Evolutionary conservation across 331 rosid species (phyloP).

Genomic region (Quercus tomentella): DNA sequence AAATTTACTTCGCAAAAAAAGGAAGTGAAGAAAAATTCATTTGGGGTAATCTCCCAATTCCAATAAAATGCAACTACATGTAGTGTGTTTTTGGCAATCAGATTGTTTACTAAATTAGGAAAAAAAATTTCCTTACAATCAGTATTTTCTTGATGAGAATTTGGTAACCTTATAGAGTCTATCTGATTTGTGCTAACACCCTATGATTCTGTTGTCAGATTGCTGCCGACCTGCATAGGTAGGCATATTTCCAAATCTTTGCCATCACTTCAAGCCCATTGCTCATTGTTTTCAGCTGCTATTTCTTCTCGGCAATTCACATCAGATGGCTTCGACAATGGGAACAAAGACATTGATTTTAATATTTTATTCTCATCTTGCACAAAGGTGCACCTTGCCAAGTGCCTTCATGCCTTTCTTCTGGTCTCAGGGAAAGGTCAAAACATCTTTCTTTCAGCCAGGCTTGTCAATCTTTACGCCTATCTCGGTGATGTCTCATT

Average conservation of each 20-base stretch:
- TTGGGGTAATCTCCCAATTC: neutral
- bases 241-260: conserved; percentile 20
- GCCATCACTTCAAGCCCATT: conserved; percentile 20
- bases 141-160: neutral
- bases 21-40: neutral
- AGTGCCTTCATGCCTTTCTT: conserved; percentile 43
- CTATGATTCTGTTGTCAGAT: conserved; percentile 18
- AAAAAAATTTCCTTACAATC: neutral
- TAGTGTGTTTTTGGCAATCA: neutral
- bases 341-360: conserved; percentile 21
- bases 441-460: conserved; percentile 31
- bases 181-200: neutral
- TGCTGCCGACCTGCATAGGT: conserved; percentile 28
- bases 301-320: conserved; percentile 6
- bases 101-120: too few relatives aligned
- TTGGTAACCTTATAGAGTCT: too few relatives aligned
- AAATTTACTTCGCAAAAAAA: neutral
- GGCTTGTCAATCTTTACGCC: conserved; percentile 39
- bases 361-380: conserved; percentile 27
- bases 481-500: conserved; percentile 31
- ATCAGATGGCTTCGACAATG: conserved; percentile 18
- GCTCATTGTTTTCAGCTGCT: conserved; percentile 13
- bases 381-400: conserved; percentile 30
- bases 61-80: neutral
- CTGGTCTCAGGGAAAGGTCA: conserved; percentile 36